These are phyloP conservation scores for Penicillium desertorum DNA, from an alignment of 495 filamentous ascomycete genomes.

Conservation along the genomic window DNA sequence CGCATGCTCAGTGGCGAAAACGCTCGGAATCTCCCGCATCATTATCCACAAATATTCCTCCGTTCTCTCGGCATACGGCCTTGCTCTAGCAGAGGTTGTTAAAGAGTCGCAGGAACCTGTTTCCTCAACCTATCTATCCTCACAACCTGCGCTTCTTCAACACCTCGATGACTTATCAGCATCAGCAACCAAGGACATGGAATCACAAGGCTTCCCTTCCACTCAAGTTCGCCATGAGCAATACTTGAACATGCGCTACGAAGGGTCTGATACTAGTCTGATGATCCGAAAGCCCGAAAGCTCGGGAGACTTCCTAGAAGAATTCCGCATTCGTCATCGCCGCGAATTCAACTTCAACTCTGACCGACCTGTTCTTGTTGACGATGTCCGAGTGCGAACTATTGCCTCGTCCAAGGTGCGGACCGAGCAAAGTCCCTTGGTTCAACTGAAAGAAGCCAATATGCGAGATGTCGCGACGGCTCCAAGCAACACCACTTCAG, in stretches of 20 bases:
- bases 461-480: slow-evolving; percentile 28
- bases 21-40: slow-evolving; percentile 51
- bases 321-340: slow-evolving; percentile 49
- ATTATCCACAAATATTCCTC: slow-evolving; percentile 56
- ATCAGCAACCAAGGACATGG: slow-evolving; percentile 40
- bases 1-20: slow-evolving; percentile 51
- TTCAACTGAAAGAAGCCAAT: slow-evolving; percentile 38
- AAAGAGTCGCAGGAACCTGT: slow-evolving; percentile 53
- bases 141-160: slow-evolving; percentile 35
- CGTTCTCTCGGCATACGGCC: slow-evolving; percentile 53
- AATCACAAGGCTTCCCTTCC: slow-evolving; percentile 37
- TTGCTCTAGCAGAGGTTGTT: slow-evolving; percentile 54
- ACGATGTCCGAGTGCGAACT: slow-evolving; percentile 53
- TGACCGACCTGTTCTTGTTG: slow-evolving; percentile 49
- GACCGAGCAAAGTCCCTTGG: slow-evolving; percentile 41
- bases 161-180: slow-evolving; percentile 35
- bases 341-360: slow-evolving; percentile 56
- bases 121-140: slow-evolving; percentile 38
- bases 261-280: slow-evolving; percentile 52
- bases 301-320: slow-evolving; percentile 40
- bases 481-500: slow-evolving; percentile 36
- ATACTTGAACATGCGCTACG: slow-evolving; percentile 56
- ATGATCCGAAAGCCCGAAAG: slow-evolving; percentile 51
- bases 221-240: slow-evolving; percentile 48
- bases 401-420: slow-evolving; percentile 46